Base-by-base conservation (phyloP, 2,329 filamentous ascomycete species). In the Fusarium caatingaense region DNA sequence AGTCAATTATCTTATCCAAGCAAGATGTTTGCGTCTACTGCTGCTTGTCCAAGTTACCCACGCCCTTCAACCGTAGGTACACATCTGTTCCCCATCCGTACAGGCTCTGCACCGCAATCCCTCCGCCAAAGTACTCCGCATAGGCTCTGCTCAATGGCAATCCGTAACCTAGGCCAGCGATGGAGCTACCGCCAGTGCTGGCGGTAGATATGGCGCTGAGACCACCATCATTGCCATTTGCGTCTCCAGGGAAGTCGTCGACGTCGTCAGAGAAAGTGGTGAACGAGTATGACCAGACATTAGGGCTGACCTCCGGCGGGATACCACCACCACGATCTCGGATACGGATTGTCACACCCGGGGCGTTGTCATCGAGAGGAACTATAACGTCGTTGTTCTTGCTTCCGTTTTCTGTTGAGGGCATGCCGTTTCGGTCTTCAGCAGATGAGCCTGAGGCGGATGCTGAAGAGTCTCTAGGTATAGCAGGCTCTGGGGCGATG, bases 251-350 rank as follows among this genome's bases (percentile, higher is more conserved):
- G 48, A 82, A 71, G 7, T 83, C 82, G 44, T 82, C 77, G 8
- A 64, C 41, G 60, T 88, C 84, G 66, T 88, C 93, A 60, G 89
- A 91, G 80, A 98, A 98, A 0, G 96, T 99, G 21, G 95, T 98
- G 79, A 98, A 99, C 68, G 93, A 96, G 79, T 98, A 99, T 9
- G 94, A 94, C 94, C 96, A 99, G 62, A 99, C 94, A 72, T 95
- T 91, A 7, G 91, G 90, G 34, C 96, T 83, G 28, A 96, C 91
- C 18, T 94, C 92, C 0, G 94, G 93, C 1, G 90, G 88, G 59
- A 99, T 98, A 37, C 96, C 96, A 44, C 95, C 95, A 51, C 96
- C 96, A n/a, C 94, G 90, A 78, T 99, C 96, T 11, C 96, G 91
- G 72, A 99, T 98, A 25, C 96, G 90, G 73, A 99, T 97, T 1